Conservation (phyloP, 805 yeast genomes). For the Scheffersomyces spartinae region DNA sequence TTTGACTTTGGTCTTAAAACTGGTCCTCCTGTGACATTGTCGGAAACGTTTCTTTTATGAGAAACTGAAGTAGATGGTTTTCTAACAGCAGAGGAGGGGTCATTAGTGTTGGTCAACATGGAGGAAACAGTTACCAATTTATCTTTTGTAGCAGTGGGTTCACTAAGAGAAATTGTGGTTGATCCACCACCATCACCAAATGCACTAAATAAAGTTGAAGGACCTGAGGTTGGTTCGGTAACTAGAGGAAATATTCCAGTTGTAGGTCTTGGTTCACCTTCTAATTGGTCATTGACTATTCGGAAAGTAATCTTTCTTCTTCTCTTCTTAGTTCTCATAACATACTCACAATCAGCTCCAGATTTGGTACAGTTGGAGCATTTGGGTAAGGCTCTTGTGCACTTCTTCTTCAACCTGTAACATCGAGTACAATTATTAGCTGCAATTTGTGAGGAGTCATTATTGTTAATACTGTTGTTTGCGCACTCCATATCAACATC, state of each 20-base stretch:
- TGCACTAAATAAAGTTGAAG: background rate
- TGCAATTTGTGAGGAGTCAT: too few species aligned
- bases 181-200: background rate
- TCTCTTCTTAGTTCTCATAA: slow-evolving; percentile 17
- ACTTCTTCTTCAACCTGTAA: slow-evolving; percentile 31
- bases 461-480: too few species aligned
- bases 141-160: slow-evolving; percentile 5
- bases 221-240: background rate
- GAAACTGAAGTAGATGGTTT: too few species aligned
- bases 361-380: slow-evolving; percentile 27
- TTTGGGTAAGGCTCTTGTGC: slow-evolving; percentile 25
- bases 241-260: slow-evolving; percentile 2
- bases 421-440: slow-evolving; percentile 28
- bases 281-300: slow-evolving; percentile 1
- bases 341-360: slow-evolving; percentile 25
- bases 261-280: slow-evolving; percentile 1
- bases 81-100: background rate
- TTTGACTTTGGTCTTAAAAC: slow-evolving; percentile 1
- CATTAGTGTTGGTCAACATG: slow-evolving; percentile 8
- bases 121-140: slow-evolving; percentile 14
- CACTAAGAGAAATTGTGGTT: background rate
- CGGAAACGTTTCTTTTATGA: too few species aligned
- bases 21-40: too few species aligned
- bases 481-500: too few species aligned
- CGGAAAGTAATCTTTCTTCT: slow-evolving; percentile 6